phyloP scores from a whole-genome alignment of 768 basidiomycete genomes.

The Tephrocybe sp. region DNA sequence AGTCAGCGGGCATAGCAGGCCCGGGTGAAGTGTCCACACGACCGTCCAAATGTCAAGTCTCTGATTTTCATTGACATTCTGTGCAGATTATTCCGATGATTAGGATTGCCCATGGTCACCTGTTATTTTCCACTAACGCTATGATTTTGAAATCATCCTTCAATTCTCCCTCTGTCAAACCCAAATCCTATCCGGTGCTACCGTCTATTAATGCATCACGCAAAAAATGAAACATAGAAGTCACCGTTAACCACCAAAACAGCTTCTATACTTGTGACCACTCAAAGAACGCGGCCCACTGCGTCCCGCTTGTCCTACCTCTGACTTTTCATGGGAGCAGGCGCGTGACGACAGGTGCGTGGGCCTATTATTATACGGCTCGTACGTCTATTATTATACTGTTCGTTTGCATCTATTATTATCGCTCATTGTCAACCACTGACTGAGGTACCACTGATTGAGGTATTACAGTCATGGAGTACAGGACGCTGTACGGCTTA shows the following conservation, averaged over 20 bases:
- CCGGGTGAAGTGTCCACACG: not conserved
- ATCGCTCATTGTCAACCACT: not conserved
- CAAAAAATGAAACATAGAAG: no score
- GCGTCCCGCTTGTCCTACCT: not conserved
- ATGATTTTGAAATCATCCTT: no score
- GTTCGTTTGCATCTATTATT: no score
- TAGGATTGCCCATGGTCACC: slow-evolving; percentile 5
- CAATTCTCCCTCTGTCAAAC: no score
- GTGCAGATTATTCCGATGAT: slow-evolving; percentile 1
- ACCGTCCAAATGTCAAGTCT: not conserved
- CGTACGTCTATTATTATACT: no score
- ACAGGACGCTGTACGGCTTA: not conserved
- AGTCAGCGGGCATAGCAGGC: not conserved
- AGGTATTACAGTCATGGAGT: not conserved
- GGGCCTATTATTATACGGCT: slow-evolving; percentile 5
- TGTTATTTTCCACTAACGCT: not conserved
- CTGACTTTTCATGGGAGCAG: slow-evolving; percentile 1
- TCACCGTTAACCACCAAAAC: no score
- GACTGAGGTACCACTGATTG: not conserved
- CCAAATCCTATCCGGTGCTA: no score
- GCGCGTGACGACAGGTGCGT: no score
- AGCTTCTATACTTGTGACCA: not conserved
- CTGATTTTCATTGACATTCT: no score
- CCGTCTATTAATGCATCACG: no score
- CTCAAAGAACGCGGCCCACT: not conserved